Evolutionary conservation across 164 flowering plant genomes (phyloP).

Genomic region (Tetrastigma voinierianum): DNA sequence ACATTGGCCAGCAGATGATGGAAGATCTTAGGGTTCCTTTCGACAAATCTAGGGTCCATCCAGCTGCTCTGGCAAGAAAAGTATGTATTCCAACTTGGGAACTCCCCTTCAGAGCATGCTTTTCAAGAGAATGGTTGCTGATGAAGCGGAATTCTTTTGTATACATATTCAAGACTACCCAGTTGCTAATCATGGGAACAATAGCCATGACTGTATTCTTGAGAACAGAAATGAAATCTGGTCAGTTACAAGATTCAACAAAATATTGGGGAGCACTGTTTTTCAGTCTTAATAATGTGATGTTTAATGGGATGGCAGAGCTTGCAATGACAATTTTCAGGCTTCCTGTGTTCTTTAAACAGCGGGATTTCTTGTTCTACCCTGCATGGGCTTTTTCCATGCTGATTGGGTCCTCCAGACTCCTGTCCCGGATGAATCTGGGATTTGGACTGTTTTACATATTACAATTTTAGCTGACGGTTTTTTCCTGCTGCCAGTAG

Average conservation of each 20-base stretch:
- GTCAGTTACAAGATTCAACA: no score
- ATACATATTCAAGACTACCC: constrained; percentile 52
- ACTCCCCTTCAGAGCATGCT: no score
- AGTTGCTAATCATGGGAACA: constrained; percentile 52
- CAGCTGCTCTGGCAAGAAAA: constrained; percentile 32
- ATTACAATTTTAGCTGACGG: constrained; percentile 51
- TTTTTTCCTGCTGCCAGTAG: constrained; percentile 50
- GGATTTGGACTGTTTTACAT: constrained; percentile 51
- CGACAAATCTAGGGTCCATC: constrained; percentile 41
- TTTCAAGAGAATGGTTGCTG: no score
- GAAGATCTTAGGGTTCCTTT: constrained; percentile 40
- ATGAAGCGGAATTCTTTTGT: constrained; percentile 46
- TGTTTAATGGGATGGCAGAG: no score
- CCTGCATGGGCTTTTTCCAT: constrained; percentile 69
- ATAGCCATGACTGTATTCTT: constrained; percentile 53
- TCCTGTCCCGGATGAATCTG: constrained; percentile 57
- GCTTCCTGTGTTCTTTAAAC: constrained; percentile 29
- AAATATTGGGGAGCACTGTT: no score
- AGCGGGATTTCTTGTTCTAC: constrained; percentile 52
- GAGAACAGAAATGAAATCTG: constrained; percentile 13
- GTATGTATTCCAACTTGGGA: no score
- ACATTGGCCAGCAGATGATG: constrained; percentile 37
- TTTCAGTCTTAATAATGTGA: no score
- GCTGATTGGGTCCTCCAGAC: constrained; percentile 59
- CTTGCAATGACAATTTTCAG: no score